These are phyloP conservation scores for Lipomyces japonicus DNA, from an alignment of 805 yeast species.

Conservation along the genomic window DNA sequence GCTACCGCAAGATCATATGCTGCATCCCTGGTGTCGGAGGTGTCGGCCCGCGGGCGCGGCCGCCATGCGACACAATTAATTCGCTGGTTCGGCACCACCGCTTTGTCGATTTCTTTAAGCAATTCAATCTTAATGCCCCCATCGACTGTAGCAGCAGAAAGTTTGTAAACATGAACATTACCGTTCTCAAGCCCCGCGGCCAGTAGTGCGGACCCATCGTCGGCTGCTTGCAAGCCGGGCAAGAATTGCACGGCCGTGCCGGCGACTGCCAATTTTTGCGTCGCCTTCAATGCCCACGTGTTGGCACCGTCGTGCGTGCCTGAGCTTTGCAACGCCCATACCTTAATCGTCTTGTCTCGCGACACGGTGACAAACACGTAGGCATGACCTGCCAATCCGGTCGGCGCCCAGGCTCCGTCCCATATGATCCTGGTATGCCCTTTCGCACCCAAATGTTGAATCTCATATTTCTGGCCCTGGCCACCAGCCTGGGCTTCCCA, in stretches of 20 bases:
- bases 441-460: constrained; percentile 48
- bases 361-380: constrained; percentile 44
- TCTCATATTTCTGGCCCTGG: constrained; percentile 39
- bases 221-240: constrained; percentile 6
- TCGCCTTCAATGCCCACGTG: constrained; percentile 40
- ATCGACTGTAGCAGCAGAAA: constrained; percentile 31
- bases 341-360: constrained; percentile 74
- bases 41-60: constrained; percentile 25
- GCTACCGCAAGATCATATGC: constrained; percentile 51
- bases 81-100: constrained; percentile 57
- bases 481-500: constrained; percentile 47
- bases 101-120: constrained; percentile 39
- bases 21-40: constrained; percentile 19
- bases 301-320: constrained; percentile 35
- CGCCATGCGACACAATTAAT: constrained; percentile 62
- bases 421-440: constrained; percentile 92
- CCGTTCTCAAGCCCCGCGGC: constrained; percentile 76
- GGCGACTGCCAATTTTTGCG: constrained; percentile 15
- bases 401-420: constrained; percentile 88
- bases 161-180: constrained; percentile 45
- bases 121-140: constrained; percentile 32
- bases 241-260: constrained; percentile 27
- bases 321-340: constrained; percentile 53
- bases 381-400: constrained; percentile 16
- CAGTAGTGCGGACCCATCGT: constrained; percentile 40